A percentile compares a stretch with the other conserved stretches of the same genome.
Conservation (phyloP, 192 early-diverging fungal species). For the Linnemannia exigua region DNA sequence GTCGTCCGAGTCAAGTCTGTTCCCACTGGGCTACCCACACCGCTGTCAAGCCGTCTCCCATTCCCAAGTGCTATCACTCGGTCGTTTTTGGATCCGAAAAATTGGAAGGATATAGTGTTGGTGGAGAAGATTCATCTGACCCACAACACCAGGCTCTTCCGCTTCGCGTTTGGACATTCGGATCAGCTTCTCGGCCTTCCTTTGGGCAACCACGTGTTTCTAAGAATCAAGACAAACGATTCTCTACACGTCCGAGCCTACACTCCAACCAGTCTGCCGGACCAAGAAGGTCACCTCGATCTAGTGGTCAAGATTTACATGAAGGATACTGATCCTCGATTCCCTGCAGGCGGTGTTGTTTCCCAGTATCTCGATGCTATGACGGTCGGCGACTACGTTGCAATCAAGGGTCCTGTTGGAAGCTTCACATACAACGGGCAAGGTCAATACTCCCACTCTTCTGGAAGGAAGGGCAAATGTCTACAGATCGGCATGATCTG, state of each 20-base stretch:
- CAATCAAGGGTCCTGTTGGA: constrained; percentile 86
- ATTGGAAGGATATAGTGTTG: constrained; percentile 59
- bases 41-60: background rate
- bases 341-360: constrained; percentile 68
- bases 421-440: constrained; percentile 77
- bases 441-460: constrained; percentile 32
- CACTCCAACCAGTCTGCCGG: constrained; percentile 76
- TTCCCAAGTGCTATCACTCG: background rate
- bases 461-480: constrained; percentile 58
- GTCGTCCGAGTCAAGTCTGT: background rate
- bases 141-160: constrained; percentile 60
- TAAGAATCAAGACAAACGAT: constrained; percentile 64
- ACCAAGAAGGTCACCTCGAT: constrained; percentile 78
- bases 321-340: constrained; percentile 38
- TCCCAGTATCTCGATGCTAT: constrained; percentile 75
- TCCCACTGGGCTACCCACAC: background rate
- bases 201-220: constrained; percentile 70
- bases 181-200: constrained; percentile 72
- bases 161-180: constrained; percentile 68
- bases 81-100: constrained; percentile 51
- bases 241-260: constrained; percentile 83
- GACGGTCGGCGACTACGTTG: constrained; percentile 79
- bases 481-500: constrained; percentile 85
- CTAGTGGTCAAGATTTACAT: constrained; percentile 86
- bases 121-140: constrained; percentile 55